These are phyloP conservation scores for Cryptococcus maquisensis DNA, from an alignment of 1,284 basidiomycete species.

Conservation along the genomic window DNA sequence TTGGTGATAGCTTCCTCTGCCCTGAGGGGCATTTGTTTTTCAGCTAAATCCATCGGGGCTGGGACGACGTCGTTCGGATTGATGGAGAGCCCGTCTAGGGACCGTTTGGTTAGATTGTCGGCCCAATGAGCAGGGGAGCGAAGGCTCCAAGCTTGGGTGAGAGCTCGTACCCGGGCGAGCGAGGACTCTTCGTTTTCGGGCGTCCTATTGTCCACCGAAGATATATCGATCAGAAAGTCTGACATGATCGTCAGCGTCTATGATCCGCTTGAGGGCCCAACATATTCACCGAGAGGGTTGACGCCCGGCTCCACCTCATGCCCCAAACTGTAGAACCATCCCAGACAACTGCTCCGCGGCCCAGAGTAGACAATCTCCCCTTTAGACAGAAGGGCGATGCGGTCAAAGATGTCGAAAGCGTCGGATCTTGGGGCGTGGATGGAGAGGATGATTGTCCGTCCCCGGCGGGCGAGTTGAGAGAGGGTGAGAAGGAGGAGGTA, in stretches of 20 bases:
- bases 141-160: slow-evolving; percentile 37
- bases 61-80: too few species aligned
- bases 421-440: slow-evolving; percentile 57
- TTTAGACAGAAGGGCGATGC: slow-evolving; percentile 52
- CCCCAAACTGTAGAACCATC: slow-evolving; percentile 50
- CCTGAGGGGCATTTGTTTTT: too few species aligned
- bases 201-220: slow-evolving; percentile 51
- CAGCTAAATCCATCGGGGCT: too few species aligned
- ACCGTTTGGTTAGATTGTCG: slow-evolving; percentile 8
- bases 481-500: slow-evolving; percentile 54
- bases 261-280: not conserved
- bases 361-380: slow-evolving; percentile 54
- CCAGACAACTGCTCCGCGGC: slow-evolving; percentile 39
- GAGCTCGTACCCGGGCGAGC: slow-evolving; percentile 25
- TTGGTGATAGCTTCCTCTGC: not conserved
- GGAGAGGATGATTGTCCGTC: slow-evolving; percentile 53
- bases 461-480: slow-evolving; percentile 51
- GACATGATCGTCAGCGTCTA: not conserved
- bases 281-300: slow-evolving; percentile 43
- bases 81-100: not conserved
- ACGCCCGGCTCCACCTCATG: slow-evolving; percentile 39
- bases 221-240: slow-evolving; percentile 56
- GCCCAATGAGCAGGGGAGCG: slow-evolving; percentile 14
- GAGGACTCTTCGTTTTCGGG: slow-evolving; percentile 47
- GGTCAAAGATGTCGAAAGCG: slow-evolving; percentile 53